Evolutionary conservation across 2,329 filamentous ascomycete species (phyloP).

Genomic region (Aquanectria penicillioides): DNA sequence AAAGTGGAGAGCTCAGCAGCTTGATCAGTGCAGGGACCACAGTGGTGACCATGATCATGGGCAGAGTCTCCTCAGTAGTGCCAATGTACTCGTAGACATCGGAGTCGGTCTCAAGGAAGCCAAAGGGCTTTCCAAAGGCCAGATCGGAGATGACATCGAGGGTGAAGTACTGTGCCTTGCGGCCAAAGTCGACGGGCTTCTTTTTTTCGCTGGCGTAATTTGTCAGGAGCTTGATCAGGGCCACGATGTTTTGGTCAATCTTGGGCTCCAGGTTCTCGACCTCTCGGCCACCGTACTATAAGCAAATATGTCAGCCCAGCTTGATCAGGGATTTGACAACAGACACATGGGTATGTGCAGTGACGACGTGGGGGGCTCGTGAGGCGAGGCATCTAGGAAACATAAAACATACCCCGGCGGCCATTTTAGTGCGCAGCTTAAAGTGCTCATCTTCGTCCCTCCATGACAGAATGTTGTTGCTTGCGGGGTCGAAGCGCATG

Average conservation of each 20-base stretch:
- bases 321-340: background rate
- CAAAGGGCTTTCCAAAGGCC: conserved; percentile 59
- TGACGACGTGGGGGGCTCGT: background rate
- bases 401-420: conserved; percentile 53
- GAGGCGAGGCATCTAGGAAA: background rate
- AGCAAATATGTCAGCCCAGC: background rate
- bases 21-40: conserved; percentile 54
- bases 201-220: conserved; percentile 23
- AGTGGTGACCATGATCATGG: conserved; percentile 55
- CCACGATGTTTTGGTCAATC: conserved; percentile 48
- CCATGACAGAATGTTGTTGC: conserved; percentile 61
- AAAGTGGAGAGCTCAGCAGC: conserved; percentile 51
- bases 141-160: conserved; percentile 64
- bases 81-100: conserved; percentile 59
- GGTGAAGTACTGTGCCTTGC: conserved; percentile 60
- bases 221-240: conserved; percentile 51
- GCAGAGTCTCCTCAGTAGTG: conserved; percentile 53
- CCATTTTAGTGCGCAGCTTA: conserved; percentile 59
- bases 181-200: conserved; percentile 52
- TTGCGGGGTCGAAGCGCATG: conserved; percentile 61
- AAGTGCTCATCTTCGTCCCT: conserved; percentile 55
- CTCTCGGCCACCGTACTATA: conserved; percentile 60
- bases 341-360: background rate
- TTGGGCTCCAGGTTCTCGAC: conserved; percentile 47
- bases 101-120: conserved; percentile 55